Percentiles rank a stretch among this genome's conserved stretches.
These are phyloP conservation scores for Scytalidium lignicola DNA, from an alignment of 2,329 filamentous ascomycete species.

Conservation along the genomic window DNA sequence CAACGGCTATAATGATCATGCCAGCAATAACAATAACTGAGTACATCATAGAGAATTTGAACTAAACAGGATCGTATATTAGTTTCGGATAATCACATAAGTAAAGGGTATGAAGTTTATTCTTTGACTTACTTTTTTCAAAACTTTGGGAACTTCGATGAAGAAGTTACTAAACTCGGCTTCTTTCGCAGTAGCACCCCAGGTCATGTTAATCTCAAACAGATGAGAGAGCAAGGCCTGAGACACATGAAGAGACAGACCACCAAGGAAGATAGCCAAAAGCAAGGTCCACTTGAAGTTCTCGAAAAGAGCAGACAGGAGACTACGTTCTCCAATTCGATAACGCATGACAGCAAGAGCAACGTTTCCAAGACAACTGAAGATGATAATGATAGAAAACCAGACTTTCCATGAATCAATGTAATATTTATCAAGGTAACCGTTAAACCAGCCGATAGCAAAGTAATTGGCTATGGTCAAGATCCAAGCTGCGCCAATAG, in stretches of 20 bases:
- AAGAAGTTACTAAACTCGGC: slow-evolving; percentile 78
- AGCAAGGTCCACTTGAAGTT: slow-evolving; percentile 71
- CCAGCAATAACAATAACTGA: slow-evolving; percentile 49
- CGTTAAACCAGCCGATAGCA: slow-evolving; percentile 70
- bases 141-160: slow-evolving; percentile 73
- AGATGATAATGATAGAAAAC: slow-evolving; percentile 75
- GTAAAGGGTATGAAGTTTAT: slow-evolving; percentile 12
- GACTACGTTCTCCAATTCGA: slow-evolving; percentile 57
- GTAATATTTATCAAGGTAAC: slow-evolving; percentile 75
- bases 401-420: slow-evolving; percentile 74
- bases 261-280: slow-evolving; percentile 77
- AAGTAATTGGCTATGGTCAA: slow-evolving; percentile 72
- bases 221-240: slow-evolving; percentile 77
- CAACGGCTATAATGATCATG: slow-evolving; percentile 62
- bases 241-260: slow-evolving; percentile 73
- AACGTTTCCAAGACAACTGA: slow-evolving; percentile 70
- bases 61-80: slow-evolving; percentile 39
- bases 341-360: slow-evolving; percentile 69
- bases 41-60: slow-evolving; percentile 68
- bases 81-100: slow-evolving; percentile 28
- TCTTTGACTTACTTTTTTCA: slow-evolving; percentile 69
- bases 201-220: slow-evolving; percentile 80
- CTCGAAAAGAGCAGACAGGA: slow-evolving; percentile 54
- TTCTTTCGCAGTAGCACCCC: slow-evolving; percentile 83
- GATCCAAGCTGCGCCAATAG: slow-evolving; percentile 70